phyloP scores from a whole-genome alignment of 2,329 filamentous ascomycete species.

The Pezicula radicicola region DNA sequence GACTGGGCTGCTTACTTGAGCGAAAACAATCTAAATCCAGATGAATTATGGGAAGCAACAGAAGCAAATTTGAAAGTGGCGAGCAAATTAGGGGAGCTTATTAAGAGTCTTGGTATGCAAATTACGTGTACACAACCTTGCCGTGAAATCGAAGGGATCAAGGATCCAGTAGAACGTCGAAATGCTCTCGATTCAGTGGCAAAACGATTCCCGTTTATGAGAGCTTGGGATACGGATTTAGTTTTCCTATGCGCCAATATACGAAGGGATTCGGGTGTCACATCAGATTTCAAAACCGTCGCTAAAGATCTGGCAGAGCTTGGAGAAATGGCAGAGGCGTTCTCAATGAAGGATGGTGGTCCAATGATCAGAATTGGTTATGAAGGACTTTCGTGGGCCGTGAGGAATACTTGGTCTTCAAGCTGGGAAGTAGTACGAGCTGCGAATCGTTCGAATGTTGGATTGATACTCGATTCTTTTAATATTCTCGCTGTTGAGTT shows the following conservation, averaged over 20 bases:
- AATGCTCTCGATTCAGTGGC: constrained; percentile 24
- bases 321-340: constrained; percentile 28
- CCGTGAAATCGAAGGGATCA: constrained; percentile 29
- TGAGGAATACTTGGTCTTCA: constrained; percentile 29
- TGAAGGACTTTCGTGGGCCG: constrained; percentile 30
- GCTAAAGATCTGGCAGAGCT: constrained; percentile 29
- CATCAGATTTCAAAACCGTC: constrained; percentile 27
- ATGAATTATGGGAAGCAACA: constrained; percentile 28
- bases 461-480: constrained; percentile 30
- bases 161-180: constrained; percentile 24
- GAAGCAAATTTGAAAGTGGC: constrained; percentile 24
- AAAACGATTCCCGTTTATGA: constrained; percentile 32
- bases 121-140: constrained; percentile 31
- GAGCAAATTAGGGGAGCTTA: constrained; percentile 24
- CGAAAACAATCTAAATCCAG: constrained; percentile 21
- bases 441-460: constrained; percentile 29
- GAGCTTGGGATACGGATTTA: constrained; percentile 31
- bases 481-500: constrained; percentile 31
- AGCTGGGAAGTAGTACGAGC: constrained; percentile 30
- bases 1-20: constrained; percentile 31
- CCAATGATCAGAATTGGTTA: constrained; percentile 29
- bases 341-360: constrained; percentile 24
- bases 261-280: constrained; percentile 27
- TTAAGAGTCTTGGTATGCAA: constrained; percentile 28
- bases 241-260: constrained; percentile 33